Percentiles rank a stretch among this genome's conserved stretches.
phyloP scores from a whole-genome alignment of 2,329 filamentous ascomycete species.

The Mycogone perniciosa region DNA sequence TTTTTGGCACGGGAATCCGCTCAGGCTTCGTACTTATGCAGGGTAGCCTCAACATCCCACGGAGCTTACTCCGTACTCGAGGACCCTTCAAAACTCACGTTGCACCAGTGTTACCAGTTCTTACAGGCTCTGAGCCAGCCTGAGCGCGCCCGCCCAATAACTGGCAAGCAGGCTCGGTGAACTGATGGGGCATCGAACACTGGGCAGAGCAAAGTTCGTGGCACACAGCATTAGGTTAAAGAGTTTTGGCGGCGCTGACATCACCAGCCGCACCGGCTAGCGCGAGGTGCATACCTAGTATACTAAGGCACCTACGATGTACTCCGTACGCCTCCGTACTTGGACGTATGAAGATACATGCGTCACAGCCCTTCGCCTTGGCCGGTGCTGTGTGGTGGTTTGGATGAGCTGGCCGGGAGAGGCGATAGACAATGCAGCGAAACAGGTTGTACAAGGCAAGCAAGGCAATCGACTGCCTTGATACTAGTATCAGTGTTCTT shows the following conservation, averaged over 20 bases:
- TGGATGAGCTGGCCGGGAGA: constrained; percentile 7
- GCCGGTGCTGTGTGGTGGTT: not conserved
- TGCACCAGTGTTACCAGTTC: too few relatives aligned
- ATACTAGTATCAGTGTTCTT: not conserved
- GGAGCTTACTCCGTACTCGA: too few relatives aligned
- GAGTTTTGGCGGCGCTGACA: constrained; percentile 8
- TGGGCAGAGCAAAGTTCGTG: constrained; percentile 1
- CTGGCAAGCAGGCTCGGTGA: constrained; percentile 4
- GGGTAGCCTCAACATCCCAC: too few relatives aligned
- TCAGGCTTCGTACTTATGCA: too few relatives aligned
- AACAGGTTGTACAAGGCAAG: too few relatives aligned
- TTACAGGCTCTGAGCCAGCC: too few relatives aligned
- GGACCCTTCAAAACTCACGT: too few relatives aligned
- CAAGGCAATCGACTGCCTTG: not conserved
- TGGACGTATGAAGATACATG: not conserved
- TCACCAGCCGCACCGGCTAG: not conserved
- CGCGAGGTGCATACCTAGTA: too few relatives aligned
- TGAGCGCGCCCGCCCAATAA: not conserved
- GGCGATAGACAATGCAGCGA: constrained; percentile 2
- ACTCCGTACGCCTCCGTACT: not conserved
- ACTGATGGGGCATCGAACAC: not conserved
- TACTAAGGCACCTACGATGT: too few relatives aligned
- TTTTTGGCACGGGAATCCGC: too few relatives aligned
- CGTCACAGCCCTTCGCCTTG: constrained; percentile 6
- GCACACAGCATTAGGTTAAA: constrained; percentile 1